Base-by-base conservation (phyloP, 495 filamentous ascomycete species). In the Xylaria castorea region DNA sequence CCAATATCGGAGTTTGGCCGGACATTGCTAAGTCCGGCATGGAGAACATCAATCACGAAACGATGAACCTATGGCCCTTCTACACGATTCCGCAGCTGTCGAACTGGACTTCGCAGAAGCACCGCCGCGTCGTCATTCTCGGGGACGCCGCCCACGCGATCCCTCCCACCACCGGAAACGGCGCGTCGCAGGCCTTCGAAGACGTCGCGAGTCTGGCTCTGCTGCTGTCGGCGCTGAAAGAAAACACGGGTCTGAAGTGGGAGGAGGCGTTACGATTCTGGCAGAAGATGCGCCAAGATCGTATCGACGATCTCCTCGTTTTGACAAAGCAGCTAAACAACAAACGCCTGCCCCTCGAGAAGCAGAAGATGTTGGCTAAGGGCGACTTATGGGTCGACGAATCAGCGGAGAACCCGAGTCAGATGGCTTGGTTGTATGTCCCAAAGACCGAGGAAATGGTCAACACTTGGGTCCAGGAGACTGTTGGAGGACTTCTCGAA, bases 141-240 rank as follows among this genome's bases (percentile, higher is more conserved):
- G 74, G 61, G 8, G 61, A 64, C 25, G 83, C 85, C 5, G 82
- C 85, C 1, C 84, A 87, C 71, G 85, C 84, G 12, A 80, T 85
- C 73, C 78, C 83, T 0, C 84, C 85, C 6, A 82, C 82, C 32
- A 79, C 78, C 0, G 82, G 80, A 1, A 80, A 84, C 55, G 82
- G 82, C 5, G 79, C 77, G 3, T 79, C 76, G n/a, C 80, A 82
- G 66, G 81, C 80, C 0, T 76, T 84, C 30, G 82, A 84, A 60
- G 82, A 83, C 66, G 74, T 75, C 16, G 73, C 76, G 53, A 75
- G 75, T 11, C 71, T 82, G 70, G 76, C 77, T 16, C 63, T 81
- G 20, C 71, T 81, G 9, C 62, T 80, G 20, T 74, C 75, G 12
- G 64, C 58, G 44, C 14, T 65, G 12, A 68, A 57, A 32, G 48